Conservation (phyloP, 2,329 filamentous ascomycete species). For the Aspergillus quadrilineatus region DNA sequence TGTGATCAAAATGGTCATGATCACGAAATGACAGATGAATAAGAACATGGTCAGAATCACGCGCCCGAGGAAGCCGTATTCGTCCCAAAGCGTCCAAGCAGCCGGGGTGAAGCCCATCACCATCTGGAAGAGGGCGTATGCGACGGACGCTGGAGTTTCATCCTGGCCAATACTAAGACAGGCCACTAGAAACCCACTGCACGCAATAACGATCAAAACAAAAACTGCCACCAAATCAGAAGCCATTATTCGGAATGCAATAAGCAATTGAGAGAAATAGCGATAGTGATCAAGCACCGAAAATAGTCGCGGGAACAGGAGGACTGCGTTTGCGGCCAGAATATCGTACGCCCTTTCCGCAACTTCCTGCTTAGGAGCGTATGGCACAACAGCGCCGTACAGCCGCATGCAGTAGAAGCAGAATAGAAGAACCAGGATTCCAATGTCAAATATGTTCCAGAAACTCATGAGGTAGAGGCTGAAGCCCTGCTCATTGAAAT, state of each 20-base stretch:
- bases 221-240: constrained; percentile 83
- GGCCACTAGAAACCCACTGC: constrained; percentile 94
- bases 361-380: constrained; percentile 65
- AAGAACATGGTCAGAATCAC: constrained; percentile 76
- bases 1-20: constrained; percentile 90
- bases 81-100: constrained; percentile 86
- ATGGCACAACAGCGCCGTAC: constrained; percentile 80
- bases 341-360: constrained; percentile 90
- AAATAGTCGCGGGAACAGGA: constrained; percentile 87
- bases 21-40: constrained; percentile 91
- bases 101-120: constrained; percentile 95
- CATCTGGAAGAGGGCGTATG: constrained; percentile 89
- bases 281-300: constrained; percentile 91
- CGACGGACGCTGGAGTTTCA: constrained; percentile 70
- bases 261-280: constrained; percentile 92
- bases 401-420: constrained; percentile 87
- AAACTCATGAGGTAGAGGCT: constrained; percentile 96
- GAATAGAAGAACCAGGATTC: constrained; percentile 80
- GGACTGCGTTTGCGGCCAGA: constrained; percentile 84
- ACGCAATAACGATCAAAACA: constrained; percentile 78
- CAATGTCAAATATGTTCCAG: constrained; percentile 94
- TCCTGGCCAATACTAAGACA: constrained; percentile 65
- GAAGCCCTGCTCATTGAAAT: constrained; percentile 95
- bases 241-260: constrained; percentile 92
- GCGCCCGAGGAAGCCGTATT: constrained; percentile 76